Evolutionary conservation across 139 green algal species (phyloP), one percentile per base, ranked within the genome.

Genomic region (Micractinium conductrix): DNA sequence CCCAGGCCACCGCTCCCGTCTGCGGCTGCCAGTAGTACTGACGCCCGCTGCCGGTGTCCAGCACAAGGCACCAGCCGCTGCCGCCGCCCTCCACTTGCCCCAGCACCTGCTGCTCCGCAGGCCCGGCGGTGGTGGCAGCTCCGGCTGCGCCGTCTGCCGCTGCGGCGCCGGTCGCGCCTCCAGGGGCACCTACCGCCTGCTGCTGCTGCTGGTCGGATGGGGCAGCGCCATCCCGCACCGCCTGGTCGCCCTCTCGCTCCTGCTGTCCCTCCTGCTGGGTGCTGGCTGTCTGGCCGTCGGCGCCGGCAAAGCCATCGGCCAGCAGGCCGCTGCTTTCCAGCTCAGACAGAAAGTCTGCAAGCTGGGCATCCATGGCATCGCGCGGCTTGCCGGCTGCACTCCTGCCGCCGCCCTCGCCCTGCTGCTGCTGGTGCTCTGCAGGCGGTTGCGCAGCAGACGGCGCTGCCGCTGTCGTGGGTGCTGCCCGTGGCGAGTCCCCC

Each of bases 281-380:
- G 69, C 69, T 48, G 24, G 69, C 9, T 72, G 65, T 17, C 5
- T 9, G 17, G 65, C 58, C 35, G 33, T 44, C 7, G 28, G 14
- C 33, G 6, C 33, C 65, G 14, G n/a, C 33, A 19, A 22, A 10
- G 19, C 87, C 81, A 48, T 92, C 90, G 1, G 85, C 83, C n/a
- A 96, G 89, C 83, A 96, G 79, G n/a, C 93, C 93, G 58, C 87
- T 93, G 58, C 85, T 88, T 67, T 96, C 90, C 45, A 96, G 88
- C 79, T 96, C 91, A 19, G 90, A 68, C 89, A 96, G 93, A 81
- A 96, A 96, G 69, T 73, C 89, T 1, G 91, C 91, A 33, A 96
- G 87, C 93, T 96, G 86, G 67, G 62, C 60, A 44, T 83, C 62
- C 78, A 83, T 63, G n/a, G 73, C 45, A 65, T 79, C 73, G 2